Percentiles rank a stretch among this genome's conserved stretches.
These are phyloP conservation scores for Mortierella sp. DNA, from an alignment of 371 early-diverging fungal species.

Conservation along the genomic window DNA sequence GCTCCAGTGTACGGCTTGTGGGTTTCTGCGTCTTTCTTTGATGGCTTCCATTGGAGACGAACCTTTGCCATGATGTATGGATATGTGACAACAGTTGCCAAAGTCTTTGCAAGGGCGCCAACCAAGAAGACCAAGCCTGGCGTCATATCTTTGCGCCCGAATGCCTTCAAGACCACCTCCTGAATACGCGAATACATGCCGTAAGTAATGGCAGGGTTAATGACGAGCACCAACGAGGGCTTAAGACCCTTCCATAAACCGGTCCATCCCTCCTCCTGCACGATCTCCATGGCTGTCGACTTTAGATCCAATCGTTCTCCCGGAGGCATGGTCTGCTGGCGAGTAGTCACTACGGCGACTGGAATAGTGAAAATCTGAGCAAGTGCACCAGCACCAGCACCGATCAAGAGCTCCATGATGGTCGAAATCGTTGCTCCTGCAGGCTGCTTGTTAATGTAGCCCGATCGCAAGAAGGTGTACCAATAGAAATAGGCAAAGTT, in stretches of 20 bases:
- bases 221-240: conserved; percentile 90
- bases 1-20: conserved; percentile 80
- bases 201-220: conserved; percentile 98
- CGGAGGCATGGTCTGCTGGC: conserved; percentile 76
- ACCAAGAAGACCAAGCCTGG: conserved; percentile 86
- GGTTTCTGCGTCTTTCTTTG: conserved; percentile 65
- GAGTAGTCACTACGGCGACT: conserved; percentile 87
- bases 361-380: conserved; percentile 93
- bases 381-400: conserved; percentile 92
- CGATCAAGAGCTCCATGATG: conserved; percentile 84
- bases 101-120: conserved; percentile 91
- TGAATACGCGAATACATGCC: conserved; percentile 95
- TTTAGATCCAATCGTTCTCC: conserved; percentile 64
- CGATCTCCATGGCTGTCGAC: conserved; percentile 75
- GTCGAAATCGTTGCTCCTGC: conserved; percentile 67
- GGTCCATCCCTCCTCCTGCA: conserved; percentile 82
- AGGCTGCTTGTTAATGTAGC: conserved; percentile 60
- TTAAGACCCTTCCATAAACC: conserved; percentile 92
- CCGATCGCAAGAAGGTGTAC: conserved; percentile 81
- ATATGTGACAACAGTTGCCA: conserved; percentile 89
- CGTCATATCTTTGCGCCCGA: conserved; percentile 62
- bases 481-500: conserved; percentile 97
- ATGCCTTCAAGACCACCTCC: conserved; percentile 59
- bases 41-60: conserved; percentile 93
- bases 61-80: conserved; percentile 99